A percentile compares a stretch with the other conserved stretches of the same genome.
phyloP scores from a whole-genome alignment of 805 yeast genomes.

The Kuraishia piskuri region DNA sequence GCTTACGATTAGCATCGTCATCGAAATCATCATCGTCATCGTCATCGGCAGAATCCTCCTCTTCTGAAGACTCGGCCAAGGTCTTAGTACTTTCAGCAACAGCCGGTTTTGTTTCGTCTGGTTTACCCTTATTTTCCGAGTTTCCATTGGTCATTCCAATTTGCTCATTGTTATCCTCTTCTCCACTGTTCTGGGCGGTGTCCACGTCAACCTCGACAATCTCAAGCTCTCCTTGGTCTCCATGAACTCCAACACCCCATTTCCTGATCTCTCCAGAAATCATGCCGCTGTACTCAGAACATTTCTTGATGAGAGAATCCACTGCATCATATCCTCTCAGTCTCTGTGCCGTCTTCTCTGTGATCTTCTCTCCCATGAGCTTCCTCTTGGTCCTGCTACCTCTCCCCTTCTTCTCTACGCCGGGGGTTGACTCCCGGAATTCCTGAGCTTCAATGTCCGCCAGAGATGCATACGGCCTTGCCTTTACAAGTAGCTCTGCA shows the following conservation, averaged over 20 bases:
- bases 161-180: neutral
- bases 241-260: slow-evolving; percentile 85
- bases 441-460: slow-evolving; percentile 50
- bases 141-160: neutral
- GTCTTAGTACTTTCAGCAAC: neutral
- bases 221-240: slow-evolving; percentile 56
- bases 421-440: slow-evolving; percentile 27
- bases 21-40: slow-evolving; percentile 23
- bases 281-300: slow-evolving; percentile 66
- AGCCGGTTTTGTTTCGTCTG: neutral
- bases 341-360: slow-evolving; percentile 61
- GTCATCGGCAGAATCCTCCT: slow-evolving; percentile 6
- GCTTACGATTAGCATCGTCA: slow-evolving; percentile 5
- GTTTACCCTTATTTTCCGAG: neutral
- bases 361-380: slow-evolving; percentile 63
- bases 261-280: slow-evolving; percentile 65
- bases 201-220: slow-evolving; percentile 40
- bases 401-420: slow-evolving; percentile 16
- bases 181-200: slow-evolving; percentile 11
- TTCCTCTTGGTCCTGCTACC: slow-evolving; percentile 29
- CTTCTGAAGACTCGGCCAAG: neutral
- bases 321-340: slow-evolving; percentile 90
- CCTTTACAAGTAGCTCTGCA: slow-evolving; percentile 54
- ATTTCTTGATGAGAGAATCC: slow-evolving; percentile 79
- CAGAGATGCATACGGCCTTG: slow-evolving; percentile 63